Conservation (phyloP, 2,329 filamentous ascomycete genomes). For the Fusarium citri region DNA sequence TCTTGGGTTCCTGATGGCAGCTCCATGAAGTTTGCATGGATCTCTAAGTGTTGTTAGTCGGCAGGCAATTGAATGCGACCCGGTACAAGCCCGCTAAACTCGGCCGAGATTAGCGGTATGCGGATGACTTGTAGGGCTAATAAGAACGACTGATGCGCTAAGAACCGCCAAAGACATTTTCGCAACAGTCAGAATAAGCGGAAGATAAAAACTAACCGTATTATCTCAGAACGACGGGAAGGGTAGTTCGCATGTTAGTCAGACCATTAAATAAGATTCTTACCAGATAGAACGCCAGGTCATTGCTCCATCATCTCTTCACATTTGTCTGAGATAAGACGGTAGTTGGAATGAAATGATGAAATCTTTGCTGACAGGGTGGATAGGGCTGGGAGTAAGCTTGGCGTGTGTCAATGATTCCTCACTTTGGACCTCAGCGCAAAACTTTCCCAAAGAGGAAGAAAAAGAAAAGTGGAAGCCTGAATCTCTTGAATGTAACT, state of each 20-base stretch:
- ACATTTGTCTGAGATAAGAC: neutral
- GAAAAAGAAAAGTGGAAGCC: neutral
- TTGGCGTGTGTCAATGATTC: neutral
- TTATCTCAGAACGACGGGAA: neutral
- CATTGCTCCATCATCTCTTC: rapidly evolving
- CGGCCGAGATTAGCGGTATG: neutral
- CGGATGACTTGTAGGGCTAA: neutral
- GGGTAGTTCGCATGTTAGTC: neutral
- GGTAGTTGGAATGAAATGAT: neutral
- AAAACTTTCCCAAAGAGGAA: neutral
- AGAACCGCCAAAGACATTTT: neutral
- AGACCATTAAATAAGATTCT: neutral
- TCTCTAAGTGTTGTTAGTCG: neutral
- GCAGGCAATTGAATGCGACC: neutral
- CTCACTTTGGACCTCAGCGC: neutral
- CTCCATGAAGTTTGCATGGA: neutral
- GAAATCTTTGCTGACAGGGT: neutral
- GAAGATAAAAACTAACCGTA: neutral
- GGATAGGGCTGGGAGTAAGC: neutral
- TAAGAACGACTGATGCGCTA: neutral
- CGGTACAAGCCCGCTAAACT: neutral
- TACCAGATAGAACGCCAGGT: too few species aligned
- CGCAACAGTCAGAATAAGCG: neutral
- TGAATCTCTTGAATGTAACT: neutral
- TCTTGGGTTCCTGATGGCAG: neutral